Base-by-base conservation (phyloP, 2,329 filamentous ascomycete species). In the Stachybotrys echinatus region DNA sequence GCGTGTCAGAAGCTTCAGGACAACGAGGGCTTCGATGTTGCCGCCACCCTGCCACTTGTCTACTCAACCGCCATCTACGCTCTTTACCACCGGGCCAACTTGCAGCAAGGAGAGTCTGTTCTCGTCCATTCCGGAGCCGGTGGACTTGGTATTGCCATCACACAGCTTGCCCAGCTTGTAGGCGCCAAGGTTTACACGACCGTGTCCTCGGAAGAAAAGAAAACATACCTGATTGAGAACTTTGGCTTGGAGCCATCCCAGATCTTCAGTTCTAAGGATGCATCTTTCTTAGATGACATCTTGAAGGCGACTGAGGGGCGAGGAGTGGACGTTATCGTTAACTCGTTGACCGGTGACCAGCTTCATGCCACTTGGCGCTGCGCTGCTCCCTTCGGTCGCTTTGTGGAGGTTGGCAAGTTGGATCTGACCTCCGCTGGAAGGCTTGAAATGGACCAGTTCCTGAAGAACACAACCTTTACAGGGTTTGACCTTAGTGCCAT, bases 321-420 rank as follows among this genome's bases (percentile, higher is more conserved):
- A 3, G 69, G 69, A 12, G 68, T 71, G 12, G 67, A 72, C 44
- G 56, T 69, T 1, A 59, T 70, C 0, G 51, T 71, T 7, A 69
- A 70, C 52, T 66, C 65, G 0, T 50, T 71, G 0, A 58, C 65
- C 0, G 67, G 64, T 63, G 68, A 61, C 38, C 44, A 46, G 5
- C 58, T 71, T 3, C 66, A 61, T 38, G 64, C 63, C 21, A 65
- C 64, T 3, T 68, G 60, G 62, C 45, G 54, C n/a, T 68, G 62
- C 51, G 50, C 74, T 18, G 65, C 70, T 0, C 50, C 56, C 0
- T 63, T 66, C 50, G 72, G 71, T 1, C 59, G 62, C 2, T 70
- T 74, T 45, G 54, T 74, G 3, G 71, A 74, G 50, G 67, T 74
- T 48, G 68, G 69, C 14, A 66, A 65, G 49, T 61, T 61, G 12